Percentiles rank a stretch among this genome's conserved stretches.
phyloP scores from a whole-genome alignment of 306 rosid species.

The Chamaecrista fasciculata region DNA sequence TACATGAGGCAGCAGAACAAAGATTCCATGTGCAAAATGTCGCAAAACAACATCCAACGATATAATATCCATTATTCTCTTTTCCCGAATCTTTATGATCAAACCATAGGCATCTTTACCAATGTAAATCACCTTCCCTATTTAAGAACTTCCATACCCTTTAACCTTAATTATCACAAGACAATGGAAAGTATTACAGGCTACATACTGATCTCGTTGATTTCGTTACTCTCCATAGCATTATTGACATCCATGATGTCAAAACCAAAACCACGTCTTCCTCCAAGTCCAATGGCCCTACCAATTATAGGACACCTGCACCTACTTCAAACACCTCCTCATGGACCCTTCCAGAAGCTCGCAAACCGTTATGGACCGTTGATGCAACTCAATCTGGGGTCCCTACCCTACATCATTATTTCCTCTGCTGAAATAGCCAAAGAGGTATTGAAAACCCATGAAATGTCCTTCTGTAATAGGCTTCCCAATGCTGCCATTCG shows the following conservation, averaged over 20 bases:
- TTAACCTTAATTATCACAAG: no score
- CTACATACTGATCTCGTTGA: slow-evolving; percentile 39
- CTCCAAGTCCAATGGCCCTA: slow-evolving; percentile 42
- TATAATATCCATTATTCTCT: not conserved
- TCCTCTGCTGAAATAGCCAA: slow-evolving; percentile 54
- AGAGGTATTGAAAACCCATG: slow-evolving; percentile 49
- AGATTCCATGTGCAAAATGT: slow-evolving; percentile 11
- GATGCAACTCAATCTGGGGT: slow-evolving; percentile 50
- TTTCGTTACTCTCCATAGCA: slow-evolving; percentile 34
- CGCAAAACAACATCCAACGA: slow-evolving; percentile 15
- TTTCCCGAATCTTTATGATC: not conserved
- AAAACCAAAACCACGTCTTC: slow-evolving; percentile 17
- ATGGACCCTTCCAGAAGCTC: slow-evolving; percentile 37
- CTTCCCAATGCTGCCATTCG: slow-evolving; percentile 38
- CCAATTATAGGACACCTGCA: slow-evolving; percentile 47
- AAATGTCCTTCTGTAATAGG: slow-evolving; percentile 42
- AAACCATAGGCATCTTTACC: not conserved
- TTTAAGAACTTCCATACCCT: no score
- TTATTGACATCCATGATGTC: slow-evolving; percentile 33
- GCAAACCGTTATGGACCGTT: slow-evolving; percentile 56
- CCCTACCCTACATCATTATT: slow-evolving; percentile 38
- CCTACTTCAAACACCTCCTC: slow-evolving; percentile 34
- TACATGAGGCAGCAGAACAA: not conserved
- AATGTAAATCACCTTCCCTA: no score
- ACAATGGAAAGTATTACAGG: slow-evolving; percentile 43